Evolutionary conservation across 2,329 filamentous ascomycete species (phyloP), one percentile per base, ranked within the genome.

Genomic region (Penicillium brevicompactum): DNA sequence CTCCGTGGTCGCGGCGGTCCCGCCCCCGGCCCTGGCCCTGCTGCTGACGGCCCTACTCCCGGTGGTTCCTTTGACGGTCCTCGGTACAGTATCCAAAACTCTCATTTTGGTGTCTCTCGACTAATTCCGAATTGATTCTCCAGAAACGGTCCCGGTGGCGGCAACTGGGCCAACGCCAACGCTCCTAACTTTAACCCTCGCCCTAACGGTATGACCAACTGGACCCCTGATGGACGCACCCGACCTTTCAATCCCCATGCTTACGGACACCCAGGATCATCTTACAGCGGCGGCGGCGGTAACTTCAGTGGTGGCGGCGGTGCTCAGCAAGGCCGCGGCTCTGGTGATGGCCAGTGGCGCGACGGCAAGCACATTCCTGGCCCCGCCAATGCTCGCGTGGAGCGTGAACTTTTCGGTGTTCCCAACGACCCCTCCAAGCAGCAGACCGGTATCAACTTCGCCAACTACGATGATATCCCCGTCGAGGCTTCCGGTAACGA

Each of bases 401-500:
- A 99, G 84, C 92, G 92, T 68, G 94, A 99, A 73, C 89, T 99
- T 49, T 99, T 97, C 75, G 94, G 94, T 70, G 82, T 89, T 48
- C 81, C 88, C 67, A 93, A 97, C 76, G 94, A 97, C 72, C 91
- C 93, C 61, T 87, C 89, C 65, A 97, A 97, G 84, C 90, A 96
- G 76, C 90, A 95, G 71, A 97, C 92, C 32, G 94, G 94, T 78
- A 97, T 99, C 89, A 99, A 99, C 85, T 99, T 99, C 75, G 89
- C 96, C 82, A 99, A 99, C 84, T 99, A 99, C 79, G 94, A 99
- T 73, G 94, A 99, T 77, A 99, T 99, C 65, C 94, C 94, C 52
- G 94, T 99, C 63, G 94, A 97, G 80, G 94, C 94, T 61, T 97
- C 93, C 57, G 94, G 94, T 58, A 88, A 91, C 51, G 87, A 96